A percentile compares a stretch with the other conserved stretches of the same genome.
Conservation (phyloP, 495 filamentous ascomycete species). For the Sphaerosporella brunnea region DNA sequence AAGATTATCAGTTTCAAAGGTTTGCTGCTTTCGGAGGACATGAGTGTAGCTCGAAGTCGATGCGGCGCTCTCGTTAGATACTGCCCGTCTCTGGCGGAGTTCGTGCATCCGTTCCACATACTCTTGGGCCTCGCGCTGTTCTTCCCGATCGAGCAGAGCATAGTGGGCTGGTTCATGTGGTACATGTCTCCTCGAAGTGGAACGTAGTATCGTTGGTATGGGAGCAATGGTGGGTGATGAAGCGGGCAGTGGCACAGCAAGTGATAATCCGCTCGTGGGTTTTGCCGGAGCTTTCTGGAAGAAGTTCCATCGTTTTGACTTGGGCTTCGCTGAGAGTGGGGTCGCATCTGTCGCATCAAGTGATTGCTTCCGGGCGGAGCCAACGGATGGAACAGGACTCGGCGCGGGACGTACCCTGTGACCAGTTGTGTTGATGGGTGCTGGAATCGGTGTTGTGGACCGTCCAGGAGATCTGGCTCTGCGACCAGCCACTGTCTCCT, state of each 20-base stretch:
- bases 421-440: slow-evolving; percentile 10
- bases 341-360: background rate
- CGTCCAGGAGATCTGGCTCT: slow-evolving; percentile 3
- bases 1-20: background rate
- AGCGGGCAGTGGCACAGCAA: slow-evolving; percentile 18
- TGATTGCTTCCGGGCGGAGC: background rate
- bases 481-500: slow-evolving; percentile 4
- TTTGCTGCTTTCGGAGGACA: slow-evolving; percentile 1
- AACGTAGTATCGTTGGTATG: background rate
- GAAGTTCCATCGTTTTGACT: slow-evolving; percentile 57
- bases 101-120: slow-evolving; percentile 30
- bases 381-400: slow-evolving; percentile 1
- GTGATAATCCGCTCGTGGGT: no score
- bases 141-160: slow-evolving; percentile 57
- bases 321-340: slow-evolving; percentile 20
- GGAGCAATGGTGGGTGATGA: background rate
- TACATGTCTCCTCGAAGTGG: slow-evolving; percentile 4
- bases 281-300: slow-evolving; percentile 51
- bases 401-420: background rate
- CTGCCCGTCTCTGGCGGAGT: slow-evolving; percentile 10
- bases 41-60: slow-evolving; percentile 1
- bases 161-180: slow-evolving; percentile 46
- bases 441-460: slow-evolving; percentile 14
- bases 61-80: background rate
- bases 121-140: slow-evolving; percentile 43